Base-by-base conservation (phyloP, 164 flowering plant species). In the Nymphaea colorata region DNA sequence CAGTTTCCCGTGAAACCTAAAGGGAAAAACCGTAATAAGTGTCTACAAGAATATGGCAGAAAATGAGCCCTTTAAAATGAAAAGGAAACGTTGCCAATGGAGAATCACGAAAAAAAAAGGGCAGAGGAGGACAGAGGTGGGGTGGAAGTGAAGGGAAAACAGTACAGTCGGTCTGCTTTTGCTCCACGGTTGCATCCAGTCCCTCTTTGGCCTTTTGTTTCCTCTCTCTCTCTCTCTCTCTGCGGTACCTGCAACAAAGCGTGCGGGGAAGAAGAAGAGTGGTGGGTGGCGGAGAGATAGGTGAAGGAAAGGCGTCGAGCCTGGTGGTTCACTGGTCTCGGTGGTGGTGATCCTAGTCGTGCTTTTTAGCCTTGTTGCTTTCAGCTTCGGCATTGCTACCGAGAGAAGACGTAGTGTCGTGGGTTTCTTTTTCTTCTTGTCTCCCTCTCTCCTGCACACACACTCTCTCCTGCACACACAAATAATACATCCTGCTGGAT, bases 361-460 rank as follows among this genome's bases (percentile, higher is more conserved):
- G 4, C 79, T 81, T 44, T 79, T 93, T 44, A 73, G 97, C 79
- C 80, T 93, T 42, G 84, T 84, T 41, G 98, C 98, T 43, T 93
- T 90, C 66, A 93, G 94, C 1, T 93, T 93, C 76, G 84, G 97
- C 84, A 82, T 93, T 73, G 98, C 98, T 64, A n/a, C n/a, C n/a
- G n/a, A n/a, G 73, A 86, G 94, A 44, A 82, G 96, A 2, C 72
- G 98, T 61, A 93, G 96, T 83, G 70, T 72, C 64, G 98, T 92
- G 78, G 79, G 78, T 67, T 15, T 44, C 18, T 12, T 43, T 60
- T 65, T 70, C 55, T 66, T 45, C 67, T 65, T 72, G 36, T 25
- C 36, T 25, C 36, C 36, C 36, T 1, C 36, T 25, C 36, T 25
- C 36, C 36, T 25, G 36, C 36, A 25, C 36, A 25, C 36, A n/a